These are phyloP conservation scores for Ceratobasidium sp. DNA, from an alignment of 1,284 basidiomycete genomes.

Conservation along the genomic window DNA sequence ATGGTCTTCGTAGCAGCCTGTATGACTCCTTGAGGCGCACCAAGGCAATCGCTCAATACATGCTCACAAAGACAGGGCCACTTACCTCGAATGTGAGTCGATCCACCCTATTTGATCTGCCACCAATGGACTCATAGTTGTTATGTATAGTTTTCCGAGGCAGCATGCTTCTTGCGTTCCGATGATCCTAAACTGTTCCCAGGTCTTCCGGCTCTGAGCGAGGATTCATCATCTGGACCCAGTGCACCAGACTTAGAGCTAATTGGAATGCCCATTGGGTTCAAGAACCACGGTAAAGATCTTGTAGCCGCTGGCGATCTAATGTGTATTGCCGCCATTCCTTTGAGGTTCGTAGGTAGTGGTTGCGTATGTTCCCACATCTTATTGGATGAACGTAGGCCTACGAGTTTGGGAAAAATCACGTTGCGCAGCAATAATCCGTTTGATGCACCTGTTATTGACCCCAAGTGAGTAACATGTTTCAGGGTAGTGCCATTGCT, in stretches of 20 bases:
- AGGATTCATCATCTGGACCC: constrained; percentile 51
- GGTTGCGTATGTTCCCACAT: no score
- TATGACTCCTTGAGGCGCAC: constrained; percentile 55
- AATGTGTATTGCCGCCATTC: constrained; percentile 53
- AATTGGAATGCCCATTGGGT: constrained; percentile 49
- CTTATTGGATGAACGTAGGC: constrained; percentile 7
- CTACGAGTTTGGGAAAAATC: constrained; percentile 43
- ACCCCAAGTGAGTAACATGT: constrained; percentile 43
- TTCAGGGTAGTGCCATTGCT: not conserved
- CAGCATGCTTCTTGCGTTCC: constrained; percentile 54
- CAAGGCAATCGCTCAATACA: constrained; percentile 59
- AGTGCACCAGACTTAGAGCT: constrained; percentile 54
- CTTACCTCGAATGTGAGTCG: constrained; percentile 65
- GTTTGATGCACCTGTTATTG: constrained; percentile 47
- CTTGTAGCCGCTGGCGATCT: constrained; percentile 50
- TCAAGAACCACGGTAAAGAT: constrained; percentile 48
- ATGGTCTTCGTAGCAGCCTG: no score
- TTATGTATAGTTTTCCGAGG: constrained; percentile 51
- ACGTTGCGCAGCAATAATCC: constrained; percentile 45
- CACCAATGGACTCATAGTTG: constrained; percentile 40
- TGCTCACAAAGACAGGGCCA: constrained; percentile 60
- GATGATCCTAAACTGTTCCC: constrained; percentile 53
- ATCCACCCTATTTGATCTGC: constrained; percentile 27
- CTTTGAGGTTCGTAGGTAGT: constrained; percentile 52
- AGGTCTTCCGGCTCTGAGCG: constrained; percentile 44